Base-by-base conservation (phyloP, 768 basidiomycete genomes). In the Termitomyces sp. region DNA sequence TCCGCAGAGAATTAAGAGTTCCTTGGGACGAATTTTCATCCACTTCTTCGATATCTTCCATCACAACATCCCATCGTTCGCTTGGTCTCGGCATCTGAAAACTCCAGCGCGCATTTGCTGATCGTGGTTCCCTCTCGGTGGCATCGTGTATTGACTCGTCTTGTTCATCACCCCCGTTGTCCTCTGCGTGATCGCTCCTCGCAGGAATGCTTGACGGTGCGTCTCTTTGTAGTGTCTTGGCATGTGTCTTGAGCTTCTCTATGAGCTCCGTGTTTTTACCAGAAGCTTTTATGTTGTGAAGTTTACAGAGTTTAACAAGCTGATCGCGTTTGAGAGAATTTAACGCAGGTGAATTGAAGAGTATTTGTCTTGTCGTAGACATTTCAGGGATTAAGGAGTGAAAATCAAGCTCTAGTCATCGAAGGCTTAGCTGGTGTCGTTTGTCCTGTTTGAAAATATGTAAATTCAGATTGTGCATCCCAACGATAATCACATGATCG, bases 21-120 rank as follows among this genome's bases (percentile, higher is more conserved):
- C 78, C 76, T 65, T 74, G 77, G 6, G 74, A 77, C 35, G 75
- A 78, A 59, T 64, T 71, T 59, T 89, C 87, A 37, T 87, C 85
- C 17, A 75, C 49, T 56, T 91, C 89, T 50, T 81, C 74, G 38
- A 88, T 91, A 57, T 82, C 81, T 53, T 92, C 90, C 85, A 92
- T 91, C n/a, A 91, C 82, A 57, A 92, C 73, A 65, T 90, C 88
- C 89, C 91, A 92, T 63, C 87, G 85, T 63, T 89, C 87, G 64
- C 88, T 89, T 0, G 87, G 86, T 43, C 87, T 78, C 10, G 83
- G 72, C 57, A 74, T 65, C 40, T 68, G 62, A 53, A 57, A 62
- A 12, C 56, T 51, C 62, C 64, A 62, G 12, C 50, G 54, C n/a
- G 59, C 50, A 23, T 62, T 53, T 3, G 51, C 47, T 31, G 55